Evolutionary conservation across 2,329 filamentous ascomycete species (phyloP).

Genomic region (Trichoderma sp.): DNA sequence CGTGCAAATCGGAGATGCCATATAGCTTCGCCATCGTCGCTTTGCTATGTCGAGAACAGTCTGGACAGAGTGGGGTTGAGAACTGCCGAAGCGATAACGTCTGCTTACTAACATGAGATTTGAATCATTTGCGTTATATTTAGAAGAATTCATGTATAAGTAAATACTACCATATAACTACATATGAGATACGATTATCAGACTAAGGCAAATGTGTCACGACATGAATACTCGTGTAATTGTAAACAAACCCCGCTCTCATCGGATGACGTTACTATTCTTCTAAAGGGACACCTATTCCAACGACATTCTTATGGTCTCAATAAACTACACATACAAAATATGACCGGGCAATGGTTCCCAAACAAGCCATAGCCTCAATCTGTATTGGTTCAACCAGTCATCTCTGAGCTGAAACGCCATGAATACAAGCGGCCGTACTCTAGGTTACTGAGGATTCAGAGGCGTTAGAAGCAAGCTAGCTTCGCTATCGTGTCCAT

Average conservation of each 20-base stretch:
- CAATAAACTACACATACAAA: not conserved
- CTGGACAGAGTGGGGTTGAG: conserved; percentile 13
- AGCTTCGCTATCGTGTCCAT: not conserved
- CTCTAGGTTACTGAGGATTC: not conserved
- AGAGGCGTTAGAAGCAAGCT: not conserved
- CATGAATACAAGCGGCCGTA: not conserved
- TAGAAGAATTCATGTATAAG: not conserved
- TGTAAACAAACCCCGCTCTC: too few species aligned
- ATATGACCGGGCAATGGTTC: not conserved
- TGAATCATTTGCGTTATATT: not conserved
- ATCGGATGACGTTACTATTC: too few species aligned
- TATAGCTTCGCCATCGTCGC: conserved; percentile 16
- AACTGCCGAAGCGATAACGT: not conserved
- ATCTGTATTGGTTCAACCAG: not conserved
- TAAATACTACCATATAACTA: not conserved
- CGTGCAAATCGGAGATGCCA: conserved; percentile 22
- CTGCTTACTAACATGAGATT: conserved; percentile 5
- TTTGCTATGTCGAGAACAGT: not conserved
- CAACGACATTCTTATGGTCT: not conserved
- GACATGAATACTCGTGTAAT: not conserved
- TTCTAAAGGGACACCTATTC: too few species aligned
- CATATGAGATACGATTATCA: not conserved
- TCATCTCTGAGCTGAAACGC: not conserved
- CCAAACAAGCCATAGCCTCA: not conserved
- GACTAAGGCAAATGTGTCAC: not conserved